A percentile compares a stretch with the other conserved stretches of the same genome.
These are phyloP conservation scores for Mortierella sp. DNA, from an alignment of 371 early-diverging fungal genomes.

Conservation along the genomic window DNA sequence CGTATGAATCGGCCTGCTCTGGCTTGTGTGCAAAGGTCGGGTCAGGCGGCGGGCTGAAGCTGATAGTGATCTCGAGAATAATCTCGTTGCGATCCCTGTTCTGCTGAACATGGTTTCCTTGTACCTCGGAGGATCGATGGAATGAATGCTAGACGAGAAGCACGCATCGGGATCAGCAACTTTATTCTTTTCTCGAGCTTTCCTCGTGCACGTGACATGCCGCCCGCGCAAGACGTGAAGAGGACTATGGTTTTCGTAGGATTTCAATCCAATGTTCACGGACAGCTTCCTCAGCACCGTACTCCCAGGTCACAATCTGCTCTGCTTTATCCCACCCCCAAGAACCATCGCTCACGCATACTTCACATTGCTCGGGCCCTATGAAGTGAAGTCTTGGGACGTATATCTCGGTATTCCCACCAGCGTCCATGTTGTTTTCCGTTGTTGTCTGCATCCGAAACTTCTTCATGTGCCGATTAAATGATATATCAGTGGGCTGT, in stretches of 20 bases:
- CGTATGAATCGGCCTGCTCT: no score
- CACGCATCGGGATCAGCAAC: no score
- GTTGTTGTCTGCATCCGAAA: slow-evolving; percentile 24
- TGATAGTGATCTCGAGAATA: no score
- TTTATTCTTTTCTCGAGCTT: no score
- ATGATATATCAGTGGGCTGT: slow-evolving; percentile 15
- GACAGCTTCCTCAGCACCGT: not conserved
- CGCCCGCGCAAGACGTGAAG: no score
- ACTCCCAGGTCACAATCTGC: slow-evolving; percentile 33
- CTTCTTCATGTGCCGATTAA: slow-evolving; percentile 26
- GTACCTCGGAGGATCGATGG: no score
- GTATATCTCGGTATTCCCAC: slow-evolving; percentile 30
- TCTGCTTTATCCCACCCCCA: slow-evolving; percentile 32
- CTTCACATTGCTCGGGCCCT: slow-evolving; percentile 8
- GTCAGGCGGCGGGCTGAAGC: no score
- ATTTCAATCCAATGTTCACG: slow-evolving; percentile 28
- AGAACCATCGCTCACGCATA: slow-evolving; percentile 32
- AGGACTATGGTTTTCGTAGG: not conserved
- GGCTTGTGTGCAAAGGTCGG: no score
- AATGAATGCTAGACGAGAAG: no score
- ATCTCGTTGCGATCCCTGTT: no score
- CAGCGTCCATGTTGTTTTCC: not conserved
- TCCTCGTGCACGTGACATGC: no score
- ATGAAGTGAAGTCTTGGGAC: slow-evolving; percentile 31
- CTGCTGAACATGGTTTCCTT: not conserved